Evolutionary conservation across 225 moss, liverwort and hornwort genomes (phyloP).

Genomic region (Marchantia polymorpha): DNA sequence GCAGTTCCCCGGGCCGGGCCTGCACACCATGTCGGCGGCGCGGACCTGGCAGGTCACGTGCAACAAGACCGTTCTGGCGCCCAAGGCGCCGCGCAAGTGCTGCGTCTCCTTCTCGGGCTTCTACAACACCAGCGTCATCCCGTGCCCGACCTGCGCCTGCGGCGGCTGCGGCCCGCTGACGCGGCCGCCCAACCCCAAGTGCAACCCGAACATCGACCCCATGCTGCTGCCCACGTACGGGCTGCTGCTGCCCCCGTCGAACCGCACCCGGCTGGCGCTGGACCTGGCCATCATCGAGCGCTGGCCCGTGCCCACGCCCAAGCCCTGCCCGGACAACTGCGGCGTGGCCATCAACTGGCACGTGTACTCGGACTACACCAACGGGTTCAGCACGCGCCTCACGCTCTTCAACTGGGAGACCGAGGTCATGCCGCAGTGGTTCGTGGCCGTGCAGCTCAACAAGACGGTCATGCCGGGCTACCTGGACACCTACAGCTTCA

Average conservation of each 20-base stretch:
- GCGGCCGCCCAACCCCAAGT: conserved; percentile 34
- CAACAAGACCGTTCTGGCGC: conserved; percentile 23
- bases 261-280: conserved; percentile 49
- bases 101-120: conserved; percentile 93
- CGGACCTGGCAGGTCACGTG: conserved; percentile 69
- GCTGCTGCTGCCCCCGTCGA: conserved; percentile 69
- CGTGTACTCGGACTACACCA: conserved; percentile 69
- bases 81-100: conserved; percentile 56
- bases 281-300: conserved; percentile 56
- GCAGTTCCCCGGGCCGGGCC: conserved; percentile 36
- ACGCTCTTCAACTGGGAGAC: conserved; percentile 79
- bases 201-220: conserved; percentile 46
- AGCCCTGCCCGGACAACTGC: conserved; percentile 83
- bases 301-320: conserved; percentile 44
- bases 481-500: conserved; percentile 75
- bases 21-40: conserved; percentile 57
- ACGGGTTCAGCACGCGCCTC: conserved; percentile 74
- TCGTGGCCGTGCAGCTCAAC: conserved; percentile 49
- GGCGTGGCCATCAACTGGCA: conserved; percentile 88
- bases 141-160: conserved; percentile 77
- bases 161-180: conserved; percentile 45
- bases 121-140: conserved; percentile 77
- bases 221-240: conserved; percentile 69
- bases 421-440: conserved; percentile 59
- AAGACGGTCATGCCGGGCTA: conserved; percentile 48